Evolutionary conservation across 208 protist genomes (phyloP).

Genomic region (Lotmaria passim): DNA sequence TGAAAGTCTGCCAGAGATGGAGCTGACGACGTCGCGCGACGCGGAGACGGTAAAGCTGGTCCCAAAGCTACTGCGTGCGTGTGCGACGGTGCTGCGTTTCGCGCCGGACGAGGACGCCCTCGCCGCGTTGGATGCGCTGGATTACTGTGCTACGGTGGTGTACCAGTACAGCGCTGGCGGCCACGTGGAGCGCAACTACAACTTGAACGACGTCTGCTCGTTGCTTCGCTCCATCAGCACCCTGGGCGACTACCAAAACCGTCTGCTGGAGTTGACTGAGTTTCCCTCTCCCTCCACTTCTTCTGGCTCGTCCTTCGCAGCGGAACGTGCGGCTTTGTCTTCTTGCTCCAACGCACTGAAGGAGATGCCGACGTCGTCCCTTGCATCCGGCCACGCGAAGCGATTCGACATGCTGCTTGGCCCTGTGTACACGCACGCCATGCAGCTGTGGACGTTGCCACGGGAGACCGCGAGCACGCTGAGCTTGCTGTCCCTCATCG

Average conservation of each 20-base stretch:
- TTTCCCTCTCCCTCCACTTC: background rate
- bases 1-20: conserved; percentile 29
- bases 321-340: background rate
- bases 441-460: conserved; percentile 61
- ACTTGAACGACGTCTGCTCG: conserved; percentile 68
- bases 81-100: conserved; percentile 59
- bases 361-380: background rate
- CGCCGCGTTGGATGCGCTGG: conserved; percentile 49
- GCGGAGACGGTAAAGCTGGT: conserved; percentile 35
- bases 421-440: conserved; percentile 48
- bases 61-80: conserved; percentile 68
- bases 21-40: conserved; percentile 4
- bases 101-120: conserved; percentile 39
- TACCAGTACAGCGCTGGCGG: conserved; percentile 39
- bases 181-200: conserved; percentile 50
- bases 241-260: conserved; percentile 39
- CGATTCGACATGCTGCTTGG: conserved; percentile 36
- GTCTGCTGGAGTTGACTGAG: conserved; percentile 16
- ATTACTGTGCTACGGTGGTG: conserved; percentile 26
- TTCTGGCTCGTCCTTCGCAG: background rate
- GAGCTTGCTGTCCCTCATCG: conserved; percentile 68
- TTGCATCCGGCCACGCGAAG: background rate
- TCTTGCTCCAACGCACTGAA: background rate
- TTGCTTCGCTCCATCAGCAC: conserved; percentile 64
- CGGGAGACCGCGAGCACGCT: conserved; percentile 39